Evolutionary conservation across 2,329 filamentous ascomycete species (phyloP).

Genomic region (Chaetomiaceae sp.): DNA sequence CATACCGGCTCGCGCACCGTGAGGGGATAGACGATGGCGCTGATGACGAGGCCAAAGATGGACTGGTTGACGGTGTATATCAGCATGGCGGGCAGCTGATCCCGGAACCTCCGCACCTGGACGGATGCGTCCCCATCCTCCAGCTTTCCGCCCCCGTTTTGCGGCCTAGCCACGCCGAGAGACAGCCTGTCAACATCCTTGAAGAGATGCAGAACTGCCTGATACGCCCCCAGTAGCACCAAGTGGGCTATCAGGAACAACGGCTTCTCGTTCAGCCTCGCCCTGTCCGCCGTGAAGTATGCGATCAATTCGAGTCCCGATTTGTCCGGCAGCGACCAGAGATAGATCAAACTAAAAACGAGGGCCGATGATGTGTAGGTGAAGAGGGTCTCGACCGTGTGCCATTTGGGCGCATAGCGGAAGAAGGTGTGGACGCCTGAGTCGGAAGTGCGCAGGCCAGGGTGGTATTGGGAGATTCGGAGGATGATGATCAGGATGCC

Average conservation of each 20-base stretch:
- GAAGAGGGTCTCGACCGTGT: conserved; percentile 64
- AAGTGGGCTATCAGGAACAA: conserved; percentile 74
- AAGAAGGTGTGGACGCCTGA: conserved; percentile 63
- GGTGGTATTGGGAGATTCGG: conserved; percentile 78
- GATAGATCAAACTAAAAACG: conserved; percentile 75
- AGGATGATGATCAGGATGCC: conserved; percentile 76
- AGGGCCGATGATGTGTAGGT: conserved; percentile 77
- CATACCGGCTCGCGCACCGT: conserved; percentile 62
- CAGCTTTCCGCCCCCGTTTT: conserved; percentile 17
- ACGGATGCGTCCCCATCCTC: conserved; percentile 25
- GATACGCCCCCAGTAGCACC: conserved; percentile 61
- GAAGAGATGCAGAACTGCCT: conserved; percentile 66
- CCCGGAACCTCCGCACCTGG: conserved; percentile 35
- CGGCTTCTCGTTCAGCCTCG: conserved; percentile 78
- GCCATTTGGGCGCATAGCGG: conserved; percentile 52
- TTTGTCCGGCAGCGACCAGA: conserved; percentile 60
- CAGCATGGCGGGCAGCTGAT: conserved; percentile 39
- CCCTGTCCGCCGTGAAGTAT: conserved; percentile 64
- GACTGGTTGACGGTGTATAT: conserved; percentile 39
- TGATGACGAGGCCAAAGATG: conserved; percentile 39
- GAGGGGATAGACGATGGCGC: conserved; percentile 56
- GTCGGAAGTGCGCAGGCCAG: conserved; percentile 65
- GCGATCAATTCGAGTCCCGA: conserved; percentile 70
- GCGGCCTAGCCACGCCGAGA: conserved; percentile 38
- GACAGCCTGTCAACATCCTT: conserved; percentile 67